Evolutionary conservation across 1,139 yeast genomes (phyloP), one percentile per base, ranked within the genome.

Genomic region (Pichia sp.): DNA sequence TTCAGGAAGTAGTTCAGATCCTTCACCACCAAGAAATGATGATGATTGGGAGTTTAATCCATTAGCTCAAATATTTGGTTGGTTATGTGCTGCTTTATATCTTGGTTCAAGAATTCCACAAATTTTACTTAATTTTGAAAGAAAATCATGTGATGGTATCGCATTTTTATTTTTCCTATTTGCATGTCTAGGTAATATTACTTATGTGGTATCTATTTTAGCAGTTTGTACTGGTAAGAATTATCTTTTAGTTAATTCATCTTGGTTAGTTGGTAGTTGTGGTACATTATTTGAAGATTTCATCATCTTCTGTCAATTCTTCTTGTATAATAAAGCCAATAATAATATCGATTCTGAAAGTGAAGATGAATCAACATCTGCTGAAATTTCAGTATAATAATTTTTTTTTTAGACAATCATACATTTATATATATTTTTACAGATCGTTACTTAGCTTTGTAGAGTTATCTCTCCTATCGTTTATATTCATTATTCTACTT

Each of bases 111-210:
- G 97, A 57, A 67, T 90, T 29, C 97, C 97, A 1, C 97, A 90
- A 68, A 86, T 90, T 52, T 66, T 86, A 50, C 74, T 90, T 53
- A 90, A 90, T 67, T 87, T 74, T 63, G 74, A 82, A 64, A 76
- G 97, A 59, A 88, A 88, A 68, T 85, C 95, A 2, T 86, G 96
- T 62, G 97, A 89, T 53, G 97, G 97, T 32, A 85, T 90, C 47
- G 85, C 95, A 31, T 88, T 90, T 64, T 74, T 90, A 75, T 90
- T 90, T 67, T 90, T 90, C 68, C 70, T 89, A 39, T 89, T 90
- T 73, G 97, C 97, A 35, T 88, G 96, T 65, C 70, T 90, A 52
- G 97, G 97, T 43, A 90, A 90, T 65, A 72, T 86, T 62, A 87
- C 96, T 0, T 90, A 88, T 59, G 96, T 90, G 39, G 76, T 87